Conservation (phyloP, 2,329 filamentous ascomycete species). For the Cucurbitaria berberidis region DNA sequence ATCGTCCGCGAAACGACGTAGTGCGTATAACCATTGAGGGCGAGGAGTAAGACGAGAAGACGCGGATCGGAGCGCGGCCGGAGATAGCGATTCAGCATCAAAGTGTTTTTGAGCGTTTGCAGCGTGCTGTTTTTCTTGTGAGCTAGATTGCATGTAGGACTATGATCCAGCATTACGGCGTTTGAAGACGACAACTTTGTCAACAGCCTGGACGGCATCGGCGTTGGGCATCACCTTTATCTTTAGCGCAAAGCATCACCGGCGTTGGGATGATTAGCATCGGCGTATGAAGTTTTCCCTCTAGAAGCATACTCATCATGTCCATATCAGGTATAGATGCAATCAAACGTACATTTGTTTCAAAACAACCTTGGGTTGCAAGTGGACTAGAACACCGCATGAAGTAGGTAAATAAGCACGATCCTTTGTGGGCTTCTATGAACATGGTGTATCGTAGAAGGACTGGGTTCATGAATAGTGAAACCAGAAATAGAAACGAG, state of each 20-base stretch:
- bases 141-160: not conserved
- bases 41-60: slow-evolving; percentile 5
- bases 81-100: not conserved
- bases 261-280: not conserved
- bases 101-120: not conserved
- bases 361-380: too few relatives aligned
- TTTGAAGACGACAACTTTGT: slow-evolving; percentile 1
- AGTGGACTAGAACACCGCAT: slow-evolving; percentile 2
- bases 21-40: slow-evolving; percentile 37
- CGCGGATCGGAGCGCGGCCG: not conserved
- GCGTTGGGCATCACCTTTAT: not conserved
- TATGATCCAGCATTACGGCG: slow-evolving; percentile 10
- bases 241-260: not conserved
- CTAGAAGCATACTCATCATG: too few relatives aligned
- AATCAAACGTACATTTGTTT: too few relatives aligned
- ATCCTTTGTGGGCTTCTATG: not conserved
- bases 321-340: too few relatives aligned
- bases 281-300: too few relatives aligned
- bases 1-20: slow-evolving; percentile 21
- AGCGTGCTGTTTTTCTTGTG: not conserved
- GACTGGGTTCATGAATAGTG: not conserved
- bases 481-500: not conserved
- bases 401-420: slow-evolving; percentile 7
- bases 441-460: not conserved
- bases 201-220: not conserved